Evolutionary conservation across 495 filamentous ascomycete genomes (phyloP), one percentile per base, ranked within the genome.

Genomic region (Penicillium macrosclerotiorum): DNA sequence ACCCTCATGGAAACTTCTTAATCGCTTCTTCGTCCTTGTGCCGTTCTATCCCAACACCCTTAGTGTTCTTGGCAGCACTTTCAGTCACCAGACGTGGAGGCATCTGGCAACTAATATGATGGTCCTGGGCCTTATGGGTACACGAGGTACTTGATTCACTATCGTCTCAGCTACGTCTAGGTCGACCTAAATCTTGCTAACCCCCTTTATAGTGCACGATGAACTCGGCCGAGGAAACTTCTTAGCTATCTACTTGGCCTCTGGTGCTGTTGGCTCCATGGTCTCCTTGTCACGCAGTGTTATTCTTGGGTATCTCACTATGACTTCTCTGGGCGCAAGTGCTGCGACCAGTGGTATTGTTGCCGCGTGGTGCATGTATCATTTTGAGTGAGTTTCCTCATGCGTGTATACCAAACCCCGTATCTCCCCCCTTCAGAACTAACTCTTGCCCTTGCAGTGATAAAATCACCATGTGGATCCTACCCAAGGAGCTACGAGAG

Each of bases 201-300:
- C 12, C 1, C n/a, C 8, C 13, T 22, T 8, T 33, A 50, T 47
- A 76, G 77, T 93, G 11, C 88, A 95, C 69, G 90, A 96, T 54
- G 84, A 95, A 42, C 77, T 96, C 41, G 92, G 90, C 30, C 79
- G 92, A 14, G 90, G 85, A 29, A 79, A 83, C 47, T 95, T 96
- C 66, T 71, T 98, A 3, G 82, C 84, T 6, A 69, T 95, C 5
- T 94, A 89, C 63, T 54, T 94, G 27, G 66, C 79, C 1, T 72
- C 80, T 3, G 91, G 89, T 30, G 76, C 78, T 0, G 18, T 88
- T 9, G 84, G 82, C 23, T 84, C 83, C 31, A 77, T 88, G 46
- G 62, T 71, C 2, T 84, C 81, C 18, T 68, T 96, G 37, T 55
- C 73, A 8, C 63, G 62, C 23, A 73, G 79, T 37, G 83, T 90